A percentile compares a stretch with the other conserved stretches of the same genome.
Evolutionary conservation across 2,329 filamentous ascomycete genomes (phyloP).

Genomic region (Verticillium isaacii): DNA sequence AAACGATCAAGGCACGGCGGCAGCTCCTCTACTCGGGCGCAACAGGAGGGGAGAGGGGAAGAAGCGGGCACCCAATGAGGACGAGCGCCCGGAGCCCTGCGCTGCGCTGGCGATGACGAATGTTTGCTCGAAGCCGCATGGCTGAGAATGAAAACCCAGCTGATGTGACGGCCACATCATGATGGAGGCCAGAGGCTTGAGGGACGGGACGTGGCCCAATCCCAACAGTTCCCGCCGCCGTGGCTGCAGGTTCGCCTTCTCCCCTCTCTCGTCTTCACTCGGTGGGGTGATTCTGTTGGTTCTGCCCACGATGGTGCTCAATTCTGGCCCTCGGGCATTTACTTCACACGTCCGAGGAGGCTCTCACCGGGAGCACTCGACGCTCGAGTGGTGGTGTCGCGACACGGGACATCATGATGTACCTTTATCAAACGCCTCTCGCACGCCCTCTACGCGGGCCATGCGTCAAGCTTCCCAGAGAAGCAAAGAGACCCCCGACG

Average conservation of each 20-base stretch:
- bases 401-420: no score
- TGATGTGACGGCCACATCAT: not conserved
- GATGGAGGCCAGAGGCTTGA: no score
- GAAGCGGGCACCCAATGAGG: no score
- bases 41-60: not conserved
- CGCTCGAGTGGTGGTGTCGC: no score
- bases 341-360: no score
- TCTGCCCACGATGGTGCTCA: not conserved
- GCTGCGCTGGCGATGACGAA: not conserved
- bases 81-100: no score
- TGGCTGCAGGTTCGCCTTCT: not conserved
- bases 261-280: not conserved
- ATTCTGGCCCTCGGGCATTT: not conserved
- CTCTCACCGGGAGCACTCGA: no score
- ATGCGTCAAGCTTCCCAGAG: not conserved
- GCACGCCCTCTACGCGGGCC: no score
- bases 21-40: no score
- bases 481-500: not conserved
- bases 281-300: not conserved
- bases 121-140: not conserved
- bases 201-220: not conserved
- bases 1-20: no score
- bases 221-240: not conserved
- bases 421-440: no score
- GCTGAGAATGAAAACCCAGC: not conserved